phyloP scores from a whole-genome alignment of 441 rosid genomes.

The Metrosideros polymorpha region DNA sequence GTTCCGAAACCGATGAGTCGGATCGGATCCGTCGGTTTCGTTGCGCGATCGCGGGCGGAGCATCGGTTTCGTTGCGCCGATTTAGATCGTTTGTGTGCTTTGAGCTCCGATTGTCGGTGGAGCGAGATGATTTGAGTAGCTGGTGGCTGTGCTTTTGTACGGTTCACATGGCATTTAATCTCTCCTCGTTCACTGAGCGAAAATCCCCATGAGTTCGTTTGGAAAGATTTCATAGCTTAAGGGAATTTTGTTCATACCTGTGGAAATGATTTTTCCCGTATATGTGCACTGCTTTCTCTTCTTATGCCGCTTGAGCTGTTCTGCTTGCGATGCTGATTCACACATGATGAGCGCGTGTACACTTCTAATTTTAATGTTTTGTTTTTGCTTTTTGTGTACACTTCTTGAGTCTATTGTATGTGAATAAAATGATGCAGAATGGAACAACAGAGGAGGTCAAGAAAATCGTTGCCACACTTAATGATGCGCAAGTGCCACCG shows the following conservation, averaged over 20 bases:
- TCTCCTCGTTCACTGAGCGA: not conserved
- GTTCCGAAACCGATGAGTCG: not conserved
- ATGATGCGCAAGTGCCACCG: conserved; percentile 50
- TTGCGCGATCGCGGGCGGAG: not conserved
- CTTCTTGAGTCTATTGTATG: not conserved
- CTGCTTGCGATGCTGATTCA: not conserved
- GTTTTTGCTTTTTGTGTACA: not conserved
- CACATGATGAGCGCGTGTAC: too few relatives aligned
- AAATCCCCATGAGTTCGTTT: not conserved
- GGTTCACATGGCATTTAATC: not conserved
- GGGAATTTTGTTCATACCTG: not conserved
- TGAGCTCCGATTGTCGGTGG: not conserved
- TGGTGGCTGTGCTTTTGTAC: not conserved
- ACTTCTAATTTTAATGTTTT: too few relatives aligned
- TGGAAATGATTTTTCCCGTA: not conserved
- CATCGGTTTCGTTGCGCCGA: not conserved
- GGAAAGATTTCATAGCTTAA: not conserved
- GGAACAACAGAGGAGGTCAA: conserved; percentile 64
- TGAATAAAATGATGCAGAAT: conserved; percentile 27
- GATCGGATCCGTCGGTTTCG: not conserved
- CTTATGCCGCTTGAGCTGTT: not conserved
- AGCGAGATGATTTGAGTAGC: not conserved
- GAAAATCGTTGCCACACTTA: conserved; percentile 55
- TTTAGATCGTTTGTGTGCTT: not conserved
- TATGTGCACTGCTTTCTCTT: not conserved